Evolutionary conservation across 345 rosid species (phyloP), one percentile per base, ranked within the genome.

Genomic region (Citrus mangshanensis): DNA sequence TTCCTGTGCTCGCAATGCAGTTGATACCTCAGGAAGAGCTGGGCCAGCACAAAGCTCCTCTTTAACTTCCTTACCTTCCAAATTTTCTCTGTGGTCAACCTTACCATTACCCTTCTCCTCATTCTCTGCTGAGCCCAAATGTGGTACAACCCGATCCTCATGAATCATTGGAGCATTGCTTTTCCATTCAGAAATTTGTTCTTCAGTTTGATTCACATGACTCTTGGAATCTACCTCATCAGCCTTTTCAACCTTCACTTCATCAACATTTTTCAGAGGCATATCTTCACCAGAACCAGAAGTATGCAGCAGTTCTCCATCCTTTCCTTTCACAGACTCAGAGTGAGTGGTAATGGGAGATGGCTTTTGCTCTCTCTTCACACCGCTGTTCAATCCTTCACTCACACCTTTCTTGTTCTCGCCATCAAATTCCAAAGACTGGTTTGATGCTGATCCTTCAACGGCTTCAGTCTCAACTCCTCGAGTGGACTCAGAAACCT

Each of bases 161-260:
- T n/a, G 40, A 58, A 49, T 38, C 24, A 59, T 24, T n/a, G 70
- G 27, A 51, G 70, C 7, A 82, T 76, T 83, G 78, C 79, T 62
- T 76, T 80, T 81, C 16, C 25, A 37, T 68, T 77, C 89, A 62
- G 68, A 28, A 78, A 85, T 85, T 70, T 72, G 77, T 68, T 82
- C 75, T 32, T 68, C 81, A 30, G 68, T 10, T 46, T 30, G 78
- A 76, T 72, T 72, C 3, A 49, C 63, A 62, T 70, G 78, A 70
- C 63, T 80, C 74, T 55, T 61, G 22, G 61, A 64, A 34, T 42
- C 79, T 21, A 67, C 71, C 66, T 71, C 88, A 66, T 78, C 83
- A 49, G 78, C 60, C 82, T 82, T 88, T 75, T 84, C 89, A 21
- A 78, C 71, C 81, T 84, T 86, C 55, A 70, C 56, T 79, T 74